phyloP scores from a whole-genome alignment of 768 basidiomycete genomes.

The Dioszegia crocea region DNA sequence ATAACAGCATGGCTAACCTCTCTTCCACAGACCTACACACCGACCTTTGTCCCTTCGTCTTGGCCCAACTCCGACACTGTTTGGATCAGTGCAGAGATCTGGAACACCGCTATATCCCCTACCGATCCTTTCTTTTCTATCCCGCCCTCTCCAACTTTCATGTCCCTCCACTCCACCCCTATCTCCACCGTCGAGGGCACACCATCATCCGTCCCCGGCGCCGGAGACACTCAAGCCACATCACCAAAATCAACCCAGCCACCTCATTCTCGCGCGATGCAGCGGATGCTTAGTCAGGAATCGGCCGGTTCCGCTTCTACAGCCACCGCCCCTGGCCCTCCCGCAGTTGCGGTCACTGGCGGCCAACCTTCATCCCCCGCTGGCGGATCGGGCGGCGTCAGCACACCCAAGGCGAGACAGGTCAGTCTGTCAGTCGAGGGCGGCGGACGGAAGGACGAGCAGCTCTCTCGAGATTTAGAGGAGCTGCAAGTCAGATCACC shows the following conservation, averaged over 20 bases:
- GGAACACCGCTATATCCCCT: background rate
- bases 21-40: conserved; percentile 1
- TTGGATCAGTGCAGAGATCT: background rate
- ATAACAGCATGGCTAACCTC: conserved; percentile 6
- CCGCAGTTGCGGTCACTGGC: conserved; percentile 6
- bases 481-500: conserved; percentile 7
- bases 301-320: conserved; percentile 9
- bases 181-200: background rate
- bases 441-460: conserved; percentile 12
- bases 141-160: background rate
- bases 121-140: background rate
- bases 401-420: conserved; percentile 26
- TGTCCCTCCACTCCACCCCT: background rate
- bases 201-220: too few species aligned
- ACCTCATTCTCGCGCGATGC: conserved; percentile 4
- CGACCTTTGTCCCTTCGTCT: background rate
- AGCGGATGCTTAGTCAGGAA: conserved; percentile 15
- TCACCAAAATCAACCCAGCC: conserved; percentile 5
- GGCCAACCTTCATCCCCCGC: conserved; percentile 21
- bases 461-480: conserved; percentile 17
- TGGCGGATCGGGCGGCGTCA: conserved; percentile 16
- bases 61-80: too few species aligned
- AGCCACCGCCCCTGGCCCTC: background rate
- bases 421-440: conserved; percentile 1
- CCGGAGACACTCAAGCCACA: background rate